Conservation (phyloP, 805 yeast species). For the Yarrowia sp. region DNA sequence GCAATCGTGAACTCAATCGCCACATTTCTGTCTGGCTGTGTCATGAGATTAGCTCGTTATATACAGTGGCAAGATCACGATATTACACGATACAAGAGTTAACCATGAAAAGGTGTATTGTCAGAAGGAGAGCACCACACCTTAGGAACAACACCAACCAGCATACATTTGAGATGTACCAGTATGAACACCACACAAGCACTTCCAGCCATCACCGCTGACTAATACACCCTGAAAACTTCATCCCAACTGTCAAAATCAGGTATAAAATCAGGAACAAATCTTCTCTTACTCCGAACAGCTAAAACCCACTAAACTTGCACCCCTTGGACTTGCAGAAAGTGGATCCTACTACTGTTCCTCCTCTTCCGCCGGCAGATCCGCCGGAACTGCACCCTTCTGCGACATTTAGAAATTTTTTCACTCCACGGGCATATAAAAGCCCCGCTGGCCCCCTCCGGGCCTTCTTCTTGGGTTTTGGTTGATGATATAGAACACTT, state of each 20-base stretch:
- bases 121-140: too few relatives aligned
- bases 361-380: not conserved
- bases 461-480: slow-evolving; percentile 15
- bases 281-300: too few relatives aligned
- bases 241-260: too few relatives aligned
- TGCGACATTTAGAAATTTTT: slow-evolving; percentile 15
- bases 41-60: not conserved
- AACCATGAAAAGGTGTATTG: too few relatives aligned
- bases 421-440: not conserved
- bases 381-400: slow-evolving; percentile 15
- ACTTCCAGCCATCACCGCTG: too few relatives aligned
- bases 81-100: not conserved
- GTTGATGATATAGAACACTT: slow-evolving; percentile 19
- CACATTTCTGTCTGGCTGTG: too few relatives aligned
- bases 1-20: slow-evolving; percentile 7
- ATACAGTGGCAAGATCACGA: not conserved
- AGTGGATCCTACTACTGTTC: not conserved
- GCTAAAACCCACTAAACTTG: too few relatives aligned
- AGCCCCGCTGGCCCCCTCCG: not conserved
- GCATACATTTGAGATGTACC: too few relatives aligned
- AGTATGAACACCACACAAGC: too few relatives aligned
- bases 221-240: too few relatives aligned
- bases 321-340: not conserved
- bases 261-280: too few relatives aligned
- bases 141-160: too few relatives aligned